A percentile compares a stretch with the other conserved stretches of the same genome.
Evolutionary conservation across 1,284 basidiomycete species (phyloP).

Genomic region (Melampsora americana): DNA sequence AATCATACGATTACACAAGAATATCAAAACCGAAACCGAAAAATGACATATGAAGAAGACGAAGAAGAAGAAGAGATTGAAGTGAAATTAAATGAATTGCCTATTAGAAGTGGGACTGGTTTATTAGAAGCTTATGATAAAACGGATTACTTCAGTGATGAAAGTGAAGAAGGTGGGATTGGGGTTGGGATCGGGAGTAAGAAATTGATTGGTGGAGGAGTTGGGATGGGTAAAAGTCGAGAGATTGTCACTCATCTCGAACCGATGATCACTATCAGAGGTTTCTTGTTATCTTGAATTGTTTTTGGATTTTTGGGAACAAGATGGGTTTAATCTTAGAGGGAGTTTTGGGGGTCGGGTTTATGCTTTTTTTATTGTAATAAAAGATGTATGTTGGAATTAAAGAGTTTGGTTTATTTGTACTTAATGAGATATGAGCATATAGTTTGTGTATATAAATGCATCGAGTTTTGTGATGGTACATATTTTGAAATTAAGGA

Average conservation of each 20-base stretch:
- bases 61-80: slow-evolving; percentile 1
- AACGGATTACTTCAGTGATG: slow-evolving; percentile 40
- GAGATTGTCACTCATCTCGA: not conserved
- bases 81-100: slow-evolving; percentile 21
- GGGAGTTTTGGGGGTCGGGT: too few species aligned
- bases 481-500: too few species aligned
- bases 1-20: slow-evolving; percentile 22
- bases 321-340: too few species aligned
- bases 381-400: too few species aligned
- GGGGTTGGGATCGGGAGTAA: not conserved
- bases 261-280: slow-evolving; percentile 20
- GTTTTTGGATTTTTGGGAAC: not conserved
- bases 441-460: too few species aligned
- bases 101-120: slow-evolving; percentile 35
- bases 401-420: too few species aligned
- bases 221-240: not conserved
- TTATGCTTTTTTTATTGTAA: too few species aligned
- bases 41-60: slow-evolving; percentile 9
- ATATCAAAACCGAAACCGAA: not conserved
- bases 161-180: slow-evolving; percentile 11
- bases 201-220: not conserved
- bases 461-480: too few species aligned
- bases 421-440: too few species aligned
- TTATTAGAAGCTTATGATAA: slow-evolving; percentile 44
- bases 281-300: slow-evolving; percentile 25